Percentiles rank a stretch among this genome's conserved stretches.
phyloP scores from a whole-genome alignment of 768 basidiomycete genomes.

The Paxillus involutus region DNA sequence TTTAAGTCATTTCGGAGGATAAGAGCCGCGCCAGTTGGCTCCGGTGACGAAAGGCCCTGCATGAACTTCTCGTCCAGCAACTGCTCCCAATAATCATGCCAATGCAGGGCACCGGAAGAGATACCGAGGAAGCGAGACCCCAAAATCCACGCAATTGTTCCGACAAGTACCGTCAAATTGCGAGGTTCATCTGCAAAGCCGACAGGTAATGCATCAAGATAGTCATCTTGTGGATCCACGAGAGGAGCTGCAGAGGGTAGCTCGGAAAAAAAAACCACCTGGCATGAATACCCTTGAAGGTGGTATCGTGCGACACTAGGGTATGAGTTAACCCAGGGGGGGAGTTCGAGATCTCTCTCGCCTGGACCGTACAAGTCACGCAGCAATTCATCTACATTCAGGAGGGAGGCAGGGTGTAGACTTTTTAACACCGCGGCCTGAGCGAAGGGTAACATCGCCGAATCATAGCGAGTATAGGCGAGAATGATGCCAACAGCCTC shows the following conservation, averaged over 20 bases:
- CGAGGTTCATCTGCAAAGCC: background rate
- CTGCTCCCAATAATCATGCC: background rate
- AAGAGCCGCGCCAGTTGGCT: background rate
- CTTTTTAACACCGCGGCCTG: background rate
- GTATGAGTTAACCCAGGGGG: background rate
- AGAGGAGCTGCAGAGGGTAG: background rate
- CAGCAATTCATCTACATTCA: background rate
- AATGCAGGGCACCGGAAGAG: background rate
- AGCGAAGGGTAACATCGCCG: background rate
- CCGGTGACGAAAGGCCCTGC: background rate
- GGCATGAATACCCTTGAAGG: background rate
- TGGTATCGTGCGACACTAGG: background rate
- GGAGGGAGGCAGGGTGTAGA: background rate
- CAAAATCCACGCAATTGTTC: background rate
- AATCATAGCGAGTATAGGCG: background rate
- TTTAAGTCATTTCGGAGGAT: background rate
- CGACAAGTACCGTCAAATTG: background rate
- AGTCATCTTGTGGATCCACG: background rate
- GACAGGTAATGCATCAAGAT: background rate
- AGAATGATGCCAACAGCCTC: background rate
- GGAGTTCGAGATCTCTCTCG: background rate
- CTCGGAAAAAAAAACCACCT: background rate
- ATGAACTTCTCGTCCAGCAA: background rate
- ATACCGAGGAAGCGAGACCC: background rate
- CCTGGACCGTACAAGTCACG: background rate